A percentile compares a stretch with the other conserved stretches of the same genome.
phyloP scores from a whole-genome alignment of 805 yeast species.

The Candida coquimbonensis region DNA sequence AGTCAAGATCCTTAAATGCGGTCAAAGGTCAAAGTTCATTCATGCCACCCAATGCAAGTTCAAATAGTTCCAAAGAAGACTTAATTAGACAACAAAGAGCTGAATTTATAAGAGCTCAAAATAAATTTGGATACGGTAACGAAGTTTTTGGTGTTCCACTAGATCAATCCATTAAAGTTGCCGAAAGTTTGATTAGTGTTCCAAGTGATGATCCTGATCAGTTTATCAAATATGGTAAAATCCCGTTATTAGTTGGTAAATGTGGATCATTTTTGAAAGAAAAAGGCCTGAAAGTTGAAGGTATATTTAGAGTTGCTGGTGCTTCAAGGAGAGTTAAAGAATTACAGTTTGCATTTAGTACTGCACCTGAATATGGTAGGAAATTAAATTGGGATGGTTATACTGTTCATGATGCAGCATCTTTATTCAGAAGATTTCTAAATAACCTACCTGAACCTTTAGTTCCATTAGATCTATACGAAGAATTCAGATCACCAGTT shows the following conservation, averaged over 20 bases:
- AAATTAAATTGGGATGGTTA: constrained; percentile 84
- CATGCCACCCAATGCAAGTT: constrained; percentile 4
- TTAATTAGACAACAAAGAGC: constrained; percentile 30
- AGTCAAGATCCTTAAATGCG: constrained; percentile 27
- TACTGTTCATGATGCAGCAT: constrained; percentile 95
- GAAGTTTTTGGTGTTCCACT: constrained; percentile 77
- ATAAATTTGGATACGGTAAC: constrained; percentile 31
- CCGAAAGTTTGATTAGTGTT: constrained; percentile 70
- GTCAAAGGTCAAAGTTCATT: constrained; percentile 13
- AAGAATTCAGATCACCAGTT: constrained; percentile 72
- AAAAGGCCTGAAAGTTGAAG: constrained; percentile 74
- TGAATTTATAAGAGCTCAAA: constrained; percentile 27
- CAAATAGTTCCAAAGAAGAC: constrained; percentile 6
- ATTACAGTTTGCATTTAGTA: constrained; percentile 73
- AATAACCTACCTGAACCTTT: constrained; percentile 90
- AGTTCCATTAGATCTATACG: constrained; percentile 72
- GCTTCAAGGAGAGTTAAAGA: constrained; percentile 82
- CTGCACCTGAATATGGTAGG: constrained; percentile 87
- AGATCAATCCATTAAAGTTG: constrained; percentile 60
- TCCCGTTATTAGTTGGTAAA: constrained; percentile 92
- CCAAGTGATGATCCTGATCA: constrained; percentile 50
- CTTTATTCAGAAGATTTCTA: constrained; percentile 75
- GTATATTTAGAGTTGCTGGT: constrained; percentile 91
- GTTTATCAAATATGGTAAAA: constrained; percentile 72
- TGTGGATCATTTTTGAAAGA: constrained; percentile 84